These are phyloP conservation scores for Fraxinus cuspidata DNA, from an alignment of 257 asterid genomes.

Conservation along the genomic window DNA sequence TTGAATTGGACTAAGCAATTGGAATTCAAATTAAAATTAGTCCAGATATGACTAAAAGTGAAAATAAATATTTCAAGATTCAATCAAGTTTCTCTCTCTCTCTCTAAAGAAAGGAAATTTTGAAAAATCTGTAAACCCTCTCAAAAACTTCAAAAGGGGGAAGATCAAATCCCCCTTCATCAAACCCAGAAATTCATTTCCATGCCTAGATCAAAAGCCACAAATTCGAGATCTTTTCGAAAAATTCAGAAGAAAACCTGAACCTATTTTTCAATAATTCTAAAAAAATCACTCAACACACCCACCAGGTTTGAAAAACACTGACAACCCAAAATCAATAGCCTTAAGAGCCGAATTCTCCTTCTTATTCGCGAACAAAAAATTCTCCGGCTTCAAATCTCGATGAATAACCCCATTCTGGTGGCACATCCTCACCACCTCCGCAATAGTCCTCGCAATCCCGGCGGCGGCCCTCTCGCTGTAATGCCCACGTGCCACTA, in stretches of 20 bases:
- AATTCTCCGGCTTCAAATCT: conserved; percentile 98
- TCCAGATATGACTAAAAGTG: neutral
- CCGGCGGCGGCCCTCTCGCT: conserved; percentile 91
- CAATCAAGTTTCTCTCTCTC: neutral
- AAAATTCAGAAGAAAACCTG: neutral
- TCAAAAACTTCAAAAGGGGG: neutral
- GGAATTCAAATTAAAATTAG: neutral
- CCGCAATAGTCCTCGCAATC: conserved; percentile 74
- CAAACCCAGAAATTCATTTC: neutral
- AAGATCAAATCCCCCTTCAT: neutral
- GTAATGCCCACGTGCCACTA: conserved; percentile 94
- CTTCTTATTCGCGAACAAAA: conserved; percentile 81
- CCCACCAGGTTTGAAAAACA: conserved; percentile 82
- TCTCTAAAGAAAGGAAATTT: neutral
- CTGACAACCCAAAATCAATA: conserved; percentile 83
- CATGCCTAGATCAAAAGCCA: neutral
- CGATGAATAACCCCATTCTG: conserved; percentile 84
- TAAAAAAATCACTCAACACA: neutral
- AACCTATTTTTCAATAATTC: conserved; percentile 11
- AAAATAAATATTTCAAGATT: neutral
- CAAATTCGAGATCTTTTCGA: neutral
- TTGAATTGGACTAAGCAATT: neutral
- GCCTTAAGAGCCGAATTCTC: conserved; percentile 82
- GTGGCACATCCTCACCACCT: conserved; percentile 85
- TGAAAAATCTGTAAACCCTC: neutral